Percentiles rank a stretch among this genome's conserved stretches.
phyloP scores from a whole-genome alignment of 2,329 filamentous ascomycete genomes.

The Teratosphaeria gauchensis region DNA sequence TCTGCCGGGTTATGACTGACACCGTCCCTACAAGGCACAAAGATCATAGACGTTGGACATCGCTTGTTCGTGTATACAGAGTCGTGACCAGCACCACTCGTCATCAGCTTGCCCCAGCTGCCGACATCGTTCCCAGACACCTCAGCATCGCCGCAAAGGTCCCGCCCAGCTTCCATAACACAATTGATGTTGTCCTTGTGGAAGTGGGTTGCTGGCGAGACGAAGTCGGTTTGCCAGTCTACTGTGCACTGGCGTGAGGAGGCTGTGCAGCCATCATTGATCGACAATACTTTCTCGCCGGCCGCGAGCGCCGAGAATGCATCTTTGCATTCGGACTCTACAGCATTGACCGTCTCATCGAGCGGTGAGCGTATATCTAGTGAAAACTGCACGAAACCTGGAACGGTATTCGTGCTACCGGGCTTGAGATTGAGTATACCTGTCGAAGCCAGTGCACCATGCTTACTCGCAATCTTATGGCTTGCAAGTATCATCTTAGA shows the following conservation, averaged over 20 bases:
- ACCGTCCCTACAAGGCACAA: constrained; percentile 38
- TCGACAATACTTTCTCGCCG: constrained; percentile 43
- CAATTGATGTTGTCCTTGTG: constrained; percentile 57
- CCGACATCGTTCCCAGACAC: constrained; percentile 26
- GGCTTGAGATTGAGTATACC: constrained; percentile 59
- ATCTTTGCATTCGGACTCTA: constrained; percentile 46
- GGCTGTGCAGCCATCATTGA: constrained; percentile 36
- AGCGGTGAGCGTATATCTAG: constrained; percentile 56
- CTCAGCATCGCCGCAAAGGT: constrained; percentile 41
- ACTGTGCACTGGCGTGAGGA: constrained; percentile 36
- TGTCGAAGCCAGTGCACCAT: constrained; percentile 56
- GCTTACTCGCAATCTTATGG: constrained; percentile 51
- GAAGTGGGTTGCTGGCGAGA: constrained; percentile 54
- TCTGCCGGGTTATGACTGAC: constrained; percentile 40
- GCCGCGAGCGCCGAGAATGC: constrained; percentile 53
- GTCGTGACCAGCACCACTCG: constrained; percentile 56
- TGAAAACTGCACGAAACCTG: constrained; percentile 56
- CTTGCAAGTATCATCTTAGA: constrained; percentile 58
- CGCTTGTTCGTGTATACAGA: constrained; percentile 35
- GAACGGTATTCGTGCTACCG: constrained; percentile 65
- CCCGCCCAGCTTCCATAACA: constrained; percentile 50
- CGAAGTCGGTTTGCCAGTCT: constrained; percentile 52
- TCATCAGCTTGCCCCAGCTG: constrained; percentile 41
- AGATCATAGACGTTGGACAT: constrained; percentile 41
- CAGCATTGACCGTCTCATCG: constrained; percentile 46